Conservation (phyloP, 176 grass and related monocot species). For the Elymus sibiricus region DNA sequence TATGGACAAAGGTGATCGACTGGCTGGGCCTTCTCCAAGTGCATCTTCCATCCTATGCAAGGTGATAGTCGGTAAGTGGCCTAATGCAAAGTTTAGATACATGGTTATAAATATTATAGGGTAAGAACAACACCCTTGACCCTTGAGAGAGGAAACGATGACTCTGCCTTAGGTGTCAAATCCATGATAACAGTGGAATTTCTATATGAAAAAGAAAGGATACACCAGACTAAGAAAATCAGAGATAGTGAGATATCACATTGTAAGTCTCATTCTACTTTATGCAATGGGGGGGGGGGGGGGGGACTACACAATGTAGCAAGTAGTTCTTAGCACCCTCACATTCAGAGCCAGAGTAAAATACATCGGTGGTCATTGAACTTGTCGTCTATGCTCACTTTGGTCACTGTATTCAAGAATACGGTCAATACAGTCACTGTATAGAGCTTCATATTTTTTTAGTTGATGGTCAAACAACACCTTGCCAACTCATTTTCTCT, state of each 20-base stretch:
- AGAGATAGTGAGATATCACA: constrained; percentile 14
- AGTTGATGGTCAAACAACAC: too few relatives aligned
- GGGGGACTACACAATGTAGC: background rate
- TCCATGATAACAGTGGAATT: constrained; percentile 56
- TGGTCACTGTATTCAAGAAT: too few relatives aligned
- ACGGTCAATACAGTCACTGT: too few relatives aligned
- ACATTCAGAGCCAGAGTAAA: too few relatives aligned
- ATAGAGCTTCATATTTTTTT: too few relatives aligned
- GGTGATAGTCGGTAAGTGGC: constrained; percentile 17
- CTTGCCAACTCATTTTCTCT: too few relatives aligned
- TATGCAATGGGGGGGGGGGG: constrained; percentile 7
- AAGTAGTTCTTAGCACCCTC: too few relatives aligned
- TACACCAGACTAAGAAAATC: background rate
- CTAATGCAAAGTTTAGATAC: constrained; percentile 5
- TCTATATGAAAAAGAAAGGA: constrained; percentile 27
- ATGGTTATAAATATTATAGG: constrained; percentile 21
- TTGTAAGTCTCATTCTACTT: constrained; percentile 15
- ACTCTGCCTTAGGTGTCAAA: constrained; percentile 64
- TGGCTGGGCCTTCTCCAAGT: constrained; percentile 63
- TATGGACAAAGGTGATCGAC: too few relatives aligned
- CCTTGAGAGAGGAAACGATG: constrained; percentile 92
- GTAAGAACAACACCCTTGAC: too few relatives aligned
- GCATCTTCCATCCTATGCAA: constrained; percentile 75
- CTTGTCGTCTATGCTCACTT: too few relatives aligned
- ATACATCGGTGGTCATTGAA: too few relatives aligned